These are phyloP conservation scores for Vanrija sp. DNA, from an alignment of 1,284 basidiomycete genomes.

Conservation along the genomic window DNA sequence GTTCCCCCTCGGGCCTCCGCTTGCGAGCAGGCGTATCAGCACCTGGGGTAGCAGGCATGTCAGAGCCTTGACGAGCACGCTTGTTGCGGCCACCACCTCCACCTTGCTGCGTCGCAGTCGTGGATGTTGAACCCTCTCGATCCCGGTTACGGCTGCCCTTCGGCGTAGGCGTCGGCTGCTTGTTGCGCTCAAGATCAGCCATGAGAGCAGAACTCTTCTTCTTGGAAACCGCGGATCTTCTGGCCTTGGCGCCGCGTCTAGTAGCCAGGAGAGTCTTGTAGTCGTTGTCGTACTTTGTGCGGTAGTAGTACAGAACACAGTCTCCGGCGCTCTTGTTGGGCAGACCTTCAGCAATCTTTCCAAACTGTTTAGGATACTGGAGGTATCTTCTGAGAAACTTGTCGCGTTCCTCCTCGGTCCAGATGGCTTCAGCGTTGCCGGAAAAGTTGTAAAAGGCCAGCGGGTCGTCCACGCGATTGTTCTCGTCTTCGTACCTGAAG, in stretches of 20 bases:
- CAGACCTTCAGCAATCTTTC: slow-evolving; percentile 68
- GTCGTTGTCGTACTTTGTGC: slow-evolving; percentile 88
- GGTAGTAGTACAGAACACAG: slow-evolving; percentile 91
- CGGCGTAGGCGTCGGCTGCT: slow-evolving; percentile 19
- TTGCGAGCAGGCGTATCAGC: slow-evolving; percentile 11
- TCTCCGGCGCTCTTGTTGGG: slow-evolving; percentile 82
- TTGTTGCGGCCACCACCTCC: slow-evolving; percentile 8
- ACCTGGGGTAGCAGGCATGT: slow-evolving; percentile 8
- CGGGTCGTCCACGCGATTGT: slow-evolving; percentile 75
- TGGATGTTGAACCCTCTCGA: slow-evolving; percentile 5
- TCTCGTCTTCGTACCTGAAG: slow-evolving; percentile 72
- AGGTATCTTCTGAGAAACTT: slow-evolving; percentile 79
- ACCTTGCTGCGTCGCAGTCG: slow-evolving; percentile 7
- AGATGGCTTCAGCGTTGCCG: slow-evolving; percentile 65
- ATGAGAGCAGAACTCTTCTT: slow-evolving; percentile 43
- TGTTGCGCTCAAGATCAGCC: slow-evolving; percentile 35
- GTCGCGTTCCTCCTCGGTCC: slow-evolving; percentile 81
- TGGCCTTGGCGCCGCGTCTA: slow-evolving; percentile 55
- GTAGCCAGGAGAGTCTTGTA: slow-evolving; percentile 59
- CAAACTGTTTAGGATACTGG: slow-evolving; percentile 85
- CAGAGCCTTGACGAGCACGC: not conserved
- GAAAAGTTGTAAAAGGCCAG: slow-evolving; percentile 69
- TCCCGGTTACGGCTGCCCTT: slow-evolving; percentile 2
- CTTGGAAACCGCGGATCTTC: slow-evolving; percentile 51
- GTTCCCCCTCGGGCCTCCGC: slow-evolving; percentile 7